These are phyloP conservation scores for Pleurotus giganteus DNA, from an alignment of 768 basidiomycete genomes.

Conservation along the genomic window DNA sequence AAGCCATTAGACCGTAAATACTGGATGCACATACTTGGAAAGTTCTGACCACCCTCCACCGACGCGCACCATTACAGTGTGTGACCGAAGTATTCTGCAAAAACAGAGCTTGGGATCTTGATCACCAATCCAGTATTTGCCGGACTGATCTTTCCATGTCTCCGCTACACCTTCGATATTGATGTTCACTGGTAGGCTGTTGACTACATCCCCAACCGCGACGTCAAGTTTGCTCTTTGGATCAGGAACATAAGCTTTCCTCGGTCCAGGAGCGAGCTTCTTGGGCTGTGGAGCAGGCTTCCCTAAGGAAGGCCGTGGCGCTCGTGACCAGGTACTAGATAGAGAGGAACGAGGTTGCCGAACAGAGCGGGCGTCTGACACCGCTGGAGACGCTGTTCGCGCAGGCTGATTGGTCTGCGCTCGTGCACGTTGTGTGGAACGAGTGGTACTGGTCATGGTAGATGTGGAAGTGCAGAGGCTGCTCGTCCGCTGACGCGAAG, in stretches of 20 bases:
- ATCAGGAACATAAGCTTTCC: conserved; percentile 80
- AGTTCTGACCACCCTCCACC: conserved; percentile 94
- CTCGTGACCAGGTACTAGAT: conserved; percentile 59
- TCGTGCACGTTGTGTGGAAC: conserved; percentile 37
- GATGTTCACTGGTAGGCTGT: conserved; percentile 82
- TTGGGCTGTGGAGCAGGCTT: conserved; percentile 47
- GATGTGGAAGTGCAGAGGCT: conserved; percentile 51
- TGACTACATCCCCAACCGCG: conserved; percentile 90
- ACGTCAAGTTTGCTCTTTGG: conserved; percentile 91
- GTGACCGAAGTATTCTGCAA: conserved; percentile 85
- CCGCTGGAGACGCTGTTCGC: conserved; percentile 55
- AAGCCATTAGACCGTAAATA: conserved; percentile 4
- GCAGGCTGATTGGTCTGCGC: conserved; percentile 33
- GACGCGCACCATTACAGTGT: conserved; percentile 95
- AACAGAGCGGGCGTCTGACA: conserved; percentile 58
- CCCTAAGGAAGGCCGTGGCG: conserved; percentile 59
- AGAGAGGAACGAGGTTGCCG: conserved; percentile 38
- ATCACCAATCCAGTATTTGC: conserved; percentile 95
- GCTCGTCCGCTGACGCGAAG: conserved; percentile 80
- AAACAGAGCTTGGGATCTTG: conserved; percentile 89
- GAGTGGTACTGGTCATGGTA: conserved; percentile 29
- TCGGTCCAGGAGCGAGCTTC: conserved; percentile 30
- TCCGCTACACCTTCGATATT: conserved; percentile 79
- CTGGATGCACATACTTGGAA: conserved; percentile 62
- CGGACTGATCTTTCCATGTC: conserved; percentile 90